Evolutionary conservation across 1,139 yeast species (phyloP), one percentile per base, ranked within the genome.

Genomic region (Scheffersomyces quercinus): DNA sequence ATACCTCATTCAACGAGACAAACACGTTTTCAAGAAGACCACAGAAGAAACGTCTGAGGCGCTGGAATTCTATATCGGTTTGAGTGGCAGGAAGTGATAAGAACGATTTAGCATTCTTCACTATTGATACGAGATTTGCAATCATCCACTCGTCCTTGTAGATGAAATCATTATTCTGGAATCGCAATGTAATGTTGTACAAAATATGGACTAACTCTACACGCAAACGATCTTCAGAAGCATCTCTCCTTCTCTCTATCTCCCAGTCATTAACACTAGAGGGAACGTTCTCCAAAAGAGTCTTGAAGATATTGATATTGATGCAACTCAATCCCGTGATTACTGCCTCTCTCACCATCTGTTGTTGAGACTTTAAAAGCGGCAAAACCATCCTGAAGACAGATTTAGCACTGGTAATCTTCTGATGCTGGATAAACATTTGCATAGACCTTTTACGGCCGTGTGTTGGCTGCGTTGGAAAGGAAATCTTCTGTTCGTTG

Each of bases 331-430:
- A 66, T 0, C 98, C 98, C 1, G 85, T 72, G 28, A 90, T 89
- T 11, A 90, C 83, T 0, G 98, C 93, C 53, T 91, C 97, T 47
- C 89, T 75, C 5, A 93, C 81, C 55, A 83, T 75, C 1, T 80
- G 75, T 50, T 88, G 90, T 6, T 83, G 82, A 0, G 90, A 83
- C 31, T 81, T 84, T 41, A 95, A 67, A 29, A 93, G 67, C 0
- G 97, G 97, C 35, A 89, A 69, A 0, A 90, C 95, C 86, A 93
- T 83, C 44, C 87, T 77, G 66, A 95, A 95, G 2, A 95, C 84
- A 0, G 96, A 85, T 50, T 87, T 83, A 0, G 97, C 98, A 50
- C 97, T 88, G 0, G 96, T 91, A 42, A 95, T 91, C 41, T 89
- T 85, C 58, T 90, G 96, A 56, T 88, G 96, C 53, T 89, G 96